These are phyloP conservation scores for Wallacemonas sp. DNA, from an alignment of 208 protist genomes.

Conservation along the genomic window DNA sequence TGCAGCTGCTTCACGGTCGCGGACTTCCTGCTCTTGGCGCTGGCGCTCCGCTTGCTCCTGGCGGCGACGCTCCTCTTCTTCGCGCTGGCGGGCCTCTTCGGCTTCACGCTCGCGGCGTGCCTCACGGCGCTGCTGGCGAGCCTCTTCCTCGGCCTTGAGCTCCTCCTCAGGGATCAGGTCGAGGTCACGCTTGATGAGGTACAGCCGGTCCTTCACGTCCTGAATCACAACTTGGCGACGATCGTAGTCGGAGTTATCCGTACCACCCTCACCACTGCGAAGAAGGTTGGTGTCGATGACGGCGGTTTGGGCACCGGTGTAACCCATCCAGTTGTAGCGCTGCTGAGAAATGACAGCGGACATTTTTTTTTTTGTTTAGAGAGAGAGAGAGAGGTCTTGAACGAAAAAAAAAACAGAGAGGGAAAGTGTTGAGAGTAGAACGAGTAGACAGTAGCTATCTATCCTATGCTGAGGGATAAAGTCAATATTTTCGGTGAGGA, in stretches of 20 bases:
- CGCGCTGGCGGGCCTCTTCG: constrained; percentile 19
- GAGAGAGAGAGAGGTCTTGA: background rate
- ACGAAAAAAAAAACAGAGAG: constrained; percentile 8
- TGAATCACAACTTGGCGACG: constrained; percentile 58
- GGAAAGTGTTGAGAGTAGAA: background rate
- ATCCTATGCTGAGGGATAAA: no score
- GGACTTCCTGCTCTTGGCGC: constrained; percentile 30
- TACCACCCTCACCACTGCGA: constrained; percentile 20
- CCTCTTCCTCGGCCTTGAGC: constrained; percentile 41
- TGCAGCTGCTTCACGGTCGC: constrained; percentile 12
- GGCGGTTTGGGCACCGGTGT: constrained; percentile 73
- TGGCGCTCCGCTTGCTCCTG: constrained; percentile 27
- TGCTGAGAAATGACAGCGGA: constrained; percentile 60
- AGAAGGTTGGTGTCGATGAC: constrained; percentile 46
- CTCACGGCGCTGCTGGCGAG: constrained; percentile 26
- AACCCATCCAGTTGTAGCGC: constrained; percentile 88
- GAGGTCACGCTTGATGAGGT: constrained; percentile 77
- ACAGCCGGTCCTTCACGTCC: constrained; percentile 64
- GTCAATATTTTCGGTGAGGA: no score
- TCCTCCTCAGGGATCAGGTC: constrained; percentile 73
- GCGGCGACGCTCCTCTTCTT: background rate
- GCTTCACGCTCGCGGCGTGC: constrained; percentile 17
- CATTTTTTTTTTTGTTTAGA: constrained; percentile 12
- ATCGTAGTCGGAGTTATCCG: constrained; percentile 58
- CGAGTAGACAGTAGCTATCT: background rate